Evolutionary conservation across 2,329 filamentous ascomycete species (phyloP).

Genomic region (Colletotrichum plurivorum): DNA sequence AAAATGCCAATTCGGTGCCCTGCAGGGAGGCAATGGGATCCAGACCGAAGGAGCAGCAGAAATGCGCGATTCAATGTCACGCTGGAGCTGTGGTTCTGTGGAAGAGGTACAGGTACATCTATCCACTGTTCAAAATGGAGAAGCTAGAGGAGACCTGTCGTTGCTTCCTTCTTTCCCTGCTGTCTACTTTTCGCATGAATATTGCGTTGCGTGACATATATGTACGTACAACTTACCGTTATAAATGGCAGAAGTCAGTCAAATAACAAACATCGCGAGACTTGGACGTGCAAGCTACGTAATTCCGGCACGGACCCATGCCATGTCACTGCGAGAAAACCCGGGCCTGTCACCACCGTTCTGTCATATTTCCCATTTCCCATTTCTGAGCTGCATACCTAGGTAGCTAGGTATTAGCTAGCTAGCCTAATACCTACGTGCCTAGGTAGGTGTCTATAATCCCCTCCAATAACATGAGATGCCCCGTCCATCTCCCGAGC

Average conservation of each 20-base stretch:
- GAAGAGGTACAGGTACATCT: constrained; percentile 7
- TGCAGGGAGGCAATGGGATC: too few relatives aligned
- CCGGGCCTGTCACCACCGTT: constrained; percentile 14
- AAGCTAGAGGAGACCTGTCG: too few relatives aligned
- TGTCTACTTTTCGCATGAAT: too few relatives aligned
- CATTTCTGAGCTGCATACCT: neutral
- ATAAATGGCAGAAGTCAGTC: too few relatives aligned
- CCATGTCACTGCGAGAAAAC: constrained; percentile 20
- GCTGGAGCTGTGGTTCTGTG: neutral
- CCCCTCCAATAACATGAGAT: neutral
- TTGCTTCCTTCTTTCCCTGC: too few relatives aligned
- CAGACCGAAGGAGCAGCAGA: too few relatives aligned
- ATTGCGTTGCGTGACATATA: too few relatives aligned
- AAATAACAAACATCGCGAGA: too few relatives aligned
- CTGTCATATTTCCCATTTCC: constrained; percentile 1
- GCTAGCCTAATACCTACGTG: too few relatives aligned
- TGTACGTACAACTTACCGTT: neutral
- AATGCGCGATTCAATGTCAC: neutral
- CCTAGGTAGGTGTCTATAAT: too few relatives aligned
- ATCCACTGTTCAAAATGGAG: too few relatives aligned
- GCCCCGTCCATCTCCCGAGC: constrained; percentile 7
- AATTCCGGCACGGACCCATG: constrained; percentile 27
- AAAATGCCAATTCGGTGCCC: constrained; percentile 11
- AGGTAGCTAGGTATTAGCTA: too few relatives aligned
- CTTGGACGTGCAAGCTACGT: constrained; percentile 27